These are phyloP conservation scores for Fistulifera pelliculosa DNA, from an alignment of 108 stramenopile species.

Conservation along the genomic window DNA sequence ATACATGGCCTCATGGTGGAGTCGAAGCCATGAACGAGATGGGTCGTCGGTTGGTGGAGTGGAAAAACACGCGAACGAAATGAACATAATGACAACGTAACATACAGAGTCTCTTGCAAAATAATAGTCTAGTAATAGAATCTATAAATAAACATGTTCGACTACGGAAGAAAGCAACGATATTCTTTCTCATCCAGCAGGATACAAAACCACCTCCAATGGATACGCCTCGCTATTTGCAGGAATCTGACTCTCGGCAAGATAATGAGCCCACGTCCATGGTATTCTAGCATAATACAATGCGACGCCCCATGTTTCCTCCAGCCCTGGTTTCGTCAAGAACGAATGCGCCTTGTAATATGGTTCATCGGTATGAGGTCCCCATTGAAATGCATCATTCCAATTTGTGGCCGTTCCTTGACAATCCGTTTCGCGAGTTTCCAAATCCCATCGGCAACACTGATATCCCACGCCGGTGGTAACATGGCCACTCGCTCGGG, in stretches of 20 bases:
- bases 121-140: too few relatives aligned
- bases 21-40: constrained; percentile 13
- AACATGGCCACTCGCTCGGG: constrained; percentile 7
- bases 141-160: too few relatives aligned
- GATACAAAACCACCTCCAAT: too few relatives aligned
- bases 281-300: constrained; percentile 1
- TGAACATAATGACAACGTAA: too few relatives aligned
- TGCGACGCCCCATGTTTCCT: constrained; percentile 1
- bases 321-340: neutral
- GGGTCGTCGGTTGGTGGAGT: constrained; percentile 8
- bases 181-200: too few relatives aligned
- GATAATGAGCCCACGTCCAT: constrained; percentile 7
- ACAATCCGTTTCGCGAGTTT: neutral
- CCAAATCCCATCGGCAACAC: constrained; percentile 7
- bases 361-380: constrained; percentile 7
- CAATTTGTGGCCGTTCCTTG: constrained; percentile 8
- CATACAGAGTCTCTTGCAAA: too few relatives aligned
- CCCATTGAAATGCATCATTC: constrained; percentile 29
- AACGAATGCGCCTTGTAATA: constrained; percentile 5
- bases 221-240: too few relatives aligned
- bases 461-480: constrained; percentile 9
- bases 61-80: too few relatives aligned
- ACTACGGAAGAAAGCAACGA: too few relatives aligned
- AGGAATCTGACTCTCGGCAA: constrained; percentile 1
- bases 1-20: constrained; percentile 16